phyloP scores from a whole-genome alignment of 305 asterid genomes.

The Fraxinus greggii region DNA sequence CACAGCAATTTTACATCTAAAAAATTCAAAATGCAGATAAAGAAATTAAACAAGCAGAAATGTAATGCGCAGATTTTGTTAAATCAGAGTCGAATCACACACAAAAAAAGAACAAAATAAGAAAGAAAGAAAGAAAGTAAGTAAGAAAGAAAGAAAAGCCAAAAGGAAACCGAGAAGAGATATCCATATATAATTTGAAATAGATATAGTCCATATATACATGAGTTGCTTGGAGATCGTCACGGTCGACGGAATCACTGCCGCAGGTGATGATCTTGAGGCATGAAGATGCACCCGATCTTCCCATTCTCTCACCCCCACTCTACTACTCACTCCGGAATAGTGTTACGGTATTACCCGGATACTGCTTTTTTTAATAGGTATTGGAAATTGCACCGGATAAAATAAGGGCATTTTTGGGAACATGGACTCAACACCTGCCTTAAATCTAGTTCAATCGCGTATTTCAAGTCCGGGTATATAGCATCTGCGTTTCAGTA shows the following conservation, averaged over 20 bases:
- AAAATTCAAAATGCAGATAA: background rate
- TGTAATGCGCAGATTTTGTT: background rate
- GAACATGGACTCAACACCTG: slow-evolving; percentile 53
- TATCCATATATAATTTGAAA: background rate
- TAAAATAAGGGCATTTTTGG: slow-evolving; percentile 29
- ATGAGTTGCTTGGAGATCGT: slow-evolving; percentile 68
- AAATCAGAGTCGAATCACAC: background rate
- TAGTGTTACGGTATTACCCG: background rate
- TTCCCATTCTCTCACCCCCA: slow-evolving; percentile 48
- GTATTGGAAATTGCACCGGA: slow-evolving; percentile 54
- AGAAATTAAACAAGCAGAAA: background rate
- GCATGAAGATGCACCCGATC: slow-evolving; percentile 66
- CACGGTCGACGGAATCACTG: slow-evolving; percentile 68
- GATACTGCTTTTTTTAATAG: background rate
- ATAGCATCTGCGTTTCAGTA: slow-evolving; percentile 4
- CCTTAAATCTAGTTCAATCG: slow-evolving; percentile 49
- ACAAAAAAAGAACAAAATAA: too few species aligned
- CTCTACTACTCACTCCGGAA: slow-evolving; percentile 16
- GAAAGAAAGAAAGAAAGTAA: too few species aligned
- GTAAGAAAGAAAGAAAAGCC: background rate
- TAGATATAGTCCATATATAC: slow-evolving; percentile 30
- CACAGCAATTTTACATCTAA: background rate
- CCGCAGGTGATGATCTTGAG: slow-evolving; percentile 81
- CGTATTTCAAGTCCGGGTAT: slow-evolving; percentile 28
- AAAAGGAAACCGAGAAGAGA: background rate